phyloP scores from a whole-genome alignment of 1,284 basidiomycete genomes.

The Apiotrichum laibachii region DNA sequence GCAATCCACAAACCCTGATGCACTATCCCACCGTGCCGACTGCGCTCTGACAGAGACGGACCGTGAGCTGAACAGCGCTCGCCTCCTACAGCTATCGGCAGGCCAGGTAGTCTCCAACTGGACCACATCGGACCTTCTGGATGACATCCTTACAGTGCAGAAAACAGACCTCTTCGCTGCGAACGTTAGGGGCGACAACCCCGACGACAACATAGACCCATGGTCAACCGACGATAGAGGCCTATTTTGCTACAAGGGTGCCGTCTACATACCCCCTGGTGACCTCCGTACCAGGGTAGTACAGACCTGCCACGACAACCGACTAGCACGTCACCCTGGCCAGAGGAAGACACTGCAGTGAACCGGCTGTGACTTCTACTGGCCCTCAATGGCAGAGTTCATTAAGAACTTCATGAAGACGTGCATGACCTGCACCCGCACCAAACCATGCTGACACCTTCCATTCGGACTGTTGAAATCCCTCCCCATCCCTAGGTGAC shows the following conservation, averaged over 20 bases:
- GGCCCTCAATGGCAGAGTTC: background rate
- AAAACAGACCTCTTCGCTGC: too few relatives aligned
- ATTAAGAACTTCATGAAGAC: background rate
- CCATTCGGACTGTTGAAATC: background rate
- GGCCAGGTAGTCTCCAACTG: too few relatives aligned
- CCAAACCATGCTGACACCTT: background rate
- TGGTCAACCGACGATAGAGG: too few relatives aligned
- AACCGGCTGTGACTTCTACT: background rate
- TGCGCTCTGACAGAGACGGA: constrained; percentile 13
- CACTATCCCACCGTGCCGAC: constrained; percentile 50
- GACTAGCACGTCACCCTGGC: background rate
- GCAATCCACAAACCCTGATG: constrained; percentile 46
- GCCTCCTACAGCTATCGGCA: too few relatives aligned
- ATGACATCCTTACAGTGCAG: too few relatives aligned
- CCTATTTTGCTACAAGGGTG: background rate
- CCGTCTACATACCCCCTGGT: background rate
- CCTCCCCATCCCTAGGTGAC: background rate
- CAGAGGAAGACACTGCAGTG: background rate
- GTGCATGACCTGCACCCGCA: background rate
- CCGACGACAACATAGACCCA: too few relatives aligned
- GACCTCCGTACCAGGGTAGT: background rate
- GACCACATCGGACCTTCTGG: too few relatives aligned
- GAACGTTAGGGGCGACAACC: too few relatives aligned
- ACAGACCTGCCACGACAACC: background rate
- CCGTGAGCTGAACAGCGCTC: too few relatives aligned